Evolutionary conservation across 1,284 basidiomycete genomes (phyloP), one percentile per base, ranked within the genome.

Genomic region (Apiotrichum sp.): DNA sequence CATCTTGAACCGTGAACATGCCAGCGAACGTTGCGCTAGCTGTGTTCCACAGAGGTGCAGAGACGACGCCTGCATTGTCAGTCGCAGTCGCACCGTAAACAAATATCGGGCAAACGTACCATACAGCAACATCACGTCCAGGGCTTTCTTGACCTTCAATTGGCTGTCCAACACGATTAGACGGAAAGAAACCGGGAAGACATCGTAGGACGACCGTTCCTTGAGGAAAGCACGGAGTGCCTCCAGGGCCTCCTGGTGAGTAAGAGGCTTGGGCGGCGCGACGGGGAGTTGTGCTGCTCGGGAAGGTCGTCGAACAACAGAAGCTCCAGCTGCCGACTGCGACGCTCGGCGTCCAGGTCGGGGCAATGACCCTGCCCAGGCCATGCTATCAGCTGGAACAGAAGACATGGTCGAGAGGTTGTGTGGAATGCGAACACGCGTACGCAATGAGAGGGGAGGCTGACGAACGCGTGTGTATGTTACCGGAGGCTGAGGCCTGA

Each of bases 31-130:
- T 83, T 1, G 89, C 92, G 59, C 83, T 85, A 59, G 90, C 86
- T 71, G 90, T 93, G 78, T 95, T 93, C 89, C 95, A 99, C n/a
- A 98, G 80, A 3, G 96, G 95, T 3, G 96, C 96, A 4, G 95
- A 98, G 5, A 98, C 95, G 55, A 98, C 93, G 22, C 22, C 22
- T 22, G 22, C 22, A 22, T 22, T 22, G 22, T 22, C 22, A 22
- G 22, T 22, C 22, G 22, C 22, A 22, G 22, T 22, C 22, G 22
- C 22, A 22, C 22, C 22, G 22, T 22, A 22, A 22, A 22, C 22
- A 22, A 22, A 22, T 22, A 22, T 22, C 22, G 22, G 22, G 22
- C 22, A 22, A 22, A 22, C 22, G 22, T 22, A 90, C 92, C 89
- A 74, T 93, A 95, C 56, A 87, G 81, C 33, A 95, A 79, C 56